Evolutionary conservation across 352 stramenopile species (phyloP).

Genomic region (Halophytophthora batemanensis): DNA sequence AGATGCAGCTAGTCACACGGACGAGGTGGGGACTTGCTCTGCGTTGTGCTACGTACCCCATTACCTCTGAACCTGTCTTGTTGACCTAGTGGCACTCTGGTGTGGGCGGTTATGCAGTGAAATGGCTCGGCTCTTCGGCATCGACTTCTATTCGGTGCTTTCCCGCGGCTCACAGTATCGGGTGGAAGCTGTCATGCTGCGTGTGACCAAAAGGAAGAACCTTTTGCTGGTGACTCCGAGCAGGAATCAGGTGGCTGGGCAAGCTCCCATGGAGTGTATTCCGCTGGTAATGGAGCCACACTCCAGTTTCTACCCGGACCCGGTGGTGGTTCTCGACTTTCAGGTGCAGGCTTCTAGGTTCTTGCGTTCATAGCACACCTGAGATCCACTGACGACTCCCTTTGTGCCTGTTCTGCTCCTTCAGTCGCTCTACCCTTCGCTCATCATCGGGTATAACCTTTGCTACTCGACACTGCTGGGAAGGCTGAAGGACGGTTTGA

Average conservation of each 20-base stretch:
- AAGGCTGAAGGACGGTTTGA: constrained; percentile 81
- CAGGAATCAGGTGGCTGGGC: constrained; percentile 77
- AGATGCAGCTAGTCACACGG: constrained; percentile 84
- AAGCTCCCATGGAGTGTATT: constrained; percentile 91
- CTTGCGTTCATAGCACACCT: not conserved
- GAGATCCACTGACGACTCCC: not conserved
- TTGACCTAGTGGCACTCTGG: not conserved
- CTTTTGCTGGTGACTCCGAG: constrained; percentile 84
- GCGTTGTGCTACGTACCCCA: not conserved
- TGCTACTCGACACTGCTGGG: constrained; percentile 97
- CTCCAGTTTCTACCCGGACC: constrained; percentile 95
- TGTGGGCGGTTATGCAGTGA: constrained; percentile 41
- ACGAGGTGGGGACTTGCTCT: constrained; percentile 42
- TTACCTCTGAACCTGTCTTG: not conserved
- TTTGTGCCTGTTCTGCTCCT: not conserved
- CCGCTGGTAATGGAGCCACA: constrained; percentile 95
- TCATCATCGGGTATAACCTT: constrained; percentile 99
- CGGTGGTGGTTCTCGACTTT: constrained; percentile 99
- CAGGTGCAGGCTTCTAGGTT: constrained; percentile 43
- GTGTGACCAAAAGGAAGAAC: constrained; percentile 87
- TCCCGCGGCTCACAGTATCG: constrained; percentile 92
- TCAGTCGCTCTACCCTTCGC: constrained; percentile 98
- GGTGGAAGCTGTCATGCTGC: constrained; percentile 92
- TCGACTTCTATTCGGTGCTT: constrained; percentile 93
- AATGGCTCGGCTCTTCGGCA: constrained; percentile 92